Evolutionary conservation across 1,284 basidiomycete species (phyloP).

Genomic region (Boletus nobilissimus): DNA sequence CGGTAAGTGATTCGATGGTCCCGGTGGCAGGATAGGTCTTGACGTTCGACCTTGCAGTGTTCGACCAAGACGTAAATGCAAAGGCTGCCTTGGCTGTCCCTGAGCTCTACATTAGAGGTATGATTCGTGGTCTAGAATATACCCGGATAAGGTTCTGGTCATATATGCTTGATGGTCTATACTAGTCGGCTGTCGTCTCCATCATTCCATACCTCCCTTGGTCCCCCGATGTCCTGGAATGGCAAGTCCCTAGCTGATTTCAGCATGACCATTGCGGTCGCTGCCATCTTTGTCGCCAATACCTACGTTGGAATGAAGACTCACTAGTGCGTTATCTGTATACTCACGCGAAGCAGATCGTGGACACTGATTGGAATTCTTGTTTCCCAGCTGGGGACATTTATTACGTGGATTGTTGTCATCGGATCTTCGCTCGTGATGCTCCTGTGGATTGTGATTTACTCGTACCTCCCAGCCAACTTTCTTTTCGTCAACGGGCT

Average conservation of each 20-base stretch:
- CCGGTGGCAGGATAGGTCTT: neutral
- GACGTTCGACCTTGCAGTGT: constrained; percentile 60
- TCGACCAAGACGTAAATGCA: constrained; percentile 96
- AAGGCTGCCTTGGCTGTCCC: constrained; percentile 92
- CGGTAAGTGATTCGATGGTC: constrained; percentile 57
- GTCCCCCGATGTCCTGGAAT: constrained; percentile 71
- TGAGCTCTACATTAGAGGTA: constrained; percentile 92
- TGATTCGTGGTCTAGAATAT: constrained; percentile 93
- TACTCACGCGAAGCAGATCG: neutral
- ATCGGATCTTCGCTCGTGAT: constrained; percentile 83
- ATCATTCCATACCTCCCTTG: constrained; percentile 85
- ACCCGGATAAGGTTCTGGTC: constrained; percentile 93
- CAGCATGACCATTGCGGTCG: constrained; percentile 91
- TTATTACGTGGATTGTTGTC: constrained; percentile 84
- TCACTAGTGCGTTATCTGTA: constrained; percentile 73
- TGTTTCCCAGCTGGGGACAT: constrained; percentile 80
- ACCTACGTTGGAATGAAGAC: constrained; percentile 89
- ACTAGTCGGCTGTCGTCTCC: constrained; percentile 91
- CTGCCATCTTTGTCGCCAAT: constrained; percentile 90
- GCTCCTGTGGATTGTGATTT: constrained; percentile 87
- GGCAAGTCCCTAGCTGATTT: constrained; percentile 88
- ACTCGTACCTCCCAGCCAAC: constrained; percentile 71
- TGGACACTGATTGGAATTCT: constrained; percentile 17
- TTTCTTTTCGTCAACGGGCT: constrained; percentile 56
- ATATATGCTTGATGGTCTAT: constrained; percentile 94